Evolutionary conservation across 179 eudicot genomes (phyloP), one percentile per base, ranked within the genome.

Genomic region (Carnegiea gigantea): DNA sequence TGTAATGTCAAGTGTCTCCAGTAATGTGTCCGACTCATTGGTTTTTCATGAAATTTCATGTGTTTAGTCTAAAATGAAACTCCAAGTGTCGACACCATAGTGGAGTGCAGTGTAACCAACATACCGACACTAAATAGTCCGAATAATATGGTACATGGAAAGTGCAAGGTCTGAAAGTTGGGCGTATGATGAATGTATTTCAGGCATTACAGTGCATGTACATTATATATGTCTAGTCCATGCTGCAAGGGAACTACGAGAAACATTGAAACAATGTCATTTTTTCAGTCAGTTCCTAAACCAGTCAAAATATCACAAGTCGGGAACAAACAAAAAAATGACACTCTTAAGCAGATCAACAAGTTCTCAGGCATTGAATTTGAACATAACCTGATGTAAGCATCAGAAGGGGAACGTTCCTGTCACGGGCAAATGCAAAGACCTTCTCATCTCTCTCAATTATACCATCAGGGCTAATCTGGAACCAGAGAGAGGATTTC

Each of bases 401-500:
- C 99, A 96, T 96, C 75, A 96, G 81, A 83, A 96, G 87, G 54
- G 98, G 98, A 51, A 87, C 77, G 62, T 84, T 89, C 85, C 83
- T 92, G 81, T 89, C 91, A 49, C 88, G 92, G 68, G 98, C 93
- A 88, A 90, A 96, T 70, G 85, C 87, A 84, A 96, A 96, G 30
- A 96, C 98, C 86, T 90, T 96, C 86, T 96, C 98, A 62, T 96
- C 98, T 82, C 99, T 88, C 36, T 80, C 70, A 75, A 89, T 78
- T 70, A 96, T 72, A 30, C 99, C 99, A 72, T 91, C 95, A 80
- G 98, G 92, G 86, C 93, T 92, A 59, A 94, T 88, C 99, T 95
- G 97, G 82, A 87, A 71, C 20, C 71, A 75, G 23, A 79, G 14
- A 82, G 46, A 49, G 23, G 14, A 48, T 44, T 24, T 9, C 46